Percentiles rank a stretch among this genome's conserved stretches.
phyloP scores from a whole-genome alignment of 345 rosid species.

The Citrus trifoliata region DNA sequence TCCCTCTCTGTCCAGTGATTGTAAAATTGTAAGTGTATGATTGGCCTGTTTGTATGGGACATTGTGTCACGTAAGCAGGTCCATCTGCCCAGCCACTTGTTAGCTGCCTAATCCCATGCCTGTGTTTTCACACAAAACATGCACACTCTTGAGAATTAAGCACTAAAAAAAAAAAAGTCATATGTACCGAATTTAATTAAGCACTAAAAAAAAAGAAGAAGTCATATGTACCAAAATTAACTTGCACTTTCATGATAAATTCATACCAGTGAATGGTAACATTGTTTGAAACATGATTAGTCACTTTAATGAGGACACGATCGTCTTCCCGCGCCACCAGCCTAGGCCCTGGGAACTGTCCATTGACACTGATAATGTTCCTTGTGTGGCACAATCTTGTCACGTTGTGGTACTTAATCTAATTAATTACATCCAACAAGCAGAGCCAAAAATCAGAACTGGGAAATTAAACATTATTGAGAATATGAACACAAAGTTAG shows the following conservation, averaged over 20 bases:
- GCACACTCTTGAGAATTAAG: too few species aligned
- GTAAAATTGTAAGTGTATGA: slow-evolving; percentile 56
- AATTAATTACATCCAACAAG: neutral
- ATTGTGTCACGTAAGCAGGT: slow-evolving; percentile 55
- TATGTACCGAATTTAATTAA: neutral
- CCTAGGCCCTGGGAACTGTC: slow-evolving; percentile 51
- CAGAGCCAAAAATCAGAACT: neutral
- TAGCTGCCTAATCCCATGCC: slow-evolving; percentile 65
- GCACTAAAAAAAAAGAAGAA: neutral
- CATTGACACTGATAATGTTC: slow-evolving; percentile 49
- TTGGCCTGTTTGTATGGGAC: slow-evolving; percentile 56
- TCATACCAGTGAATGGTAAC: slow-evolving; percentile 51
- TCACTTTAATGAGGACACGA: slow-evolving; percentile 41
- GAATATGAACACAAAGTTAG: neutral
- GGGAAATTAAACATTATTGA: neutral
- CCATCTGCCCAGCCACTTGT: slow-evolving; percentile 59
- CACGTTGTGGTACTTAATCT: slow-evolving; percentile 38
- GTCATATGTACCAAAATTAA: neutral
- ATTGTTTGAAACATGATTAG: slow-evolving; percentile 47
- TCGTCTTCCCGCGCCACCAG: slow-evolving; percentile 65
- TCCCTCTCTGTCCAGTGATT: slow-evolving; percentile 57
- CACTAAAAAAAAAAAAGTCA: neutral
- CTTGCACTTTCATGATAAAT: neutral
- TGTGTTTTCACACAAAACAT: slow-evolving; percentile 9
- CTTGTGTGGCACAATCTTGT: slow-evolving; percentile 52